Percentiles rank a stretch among this genome's conserved stretches.
Conservation (phyloP, 176 grass and related monocot species). For the Alloteropsis semialata region DNA sequence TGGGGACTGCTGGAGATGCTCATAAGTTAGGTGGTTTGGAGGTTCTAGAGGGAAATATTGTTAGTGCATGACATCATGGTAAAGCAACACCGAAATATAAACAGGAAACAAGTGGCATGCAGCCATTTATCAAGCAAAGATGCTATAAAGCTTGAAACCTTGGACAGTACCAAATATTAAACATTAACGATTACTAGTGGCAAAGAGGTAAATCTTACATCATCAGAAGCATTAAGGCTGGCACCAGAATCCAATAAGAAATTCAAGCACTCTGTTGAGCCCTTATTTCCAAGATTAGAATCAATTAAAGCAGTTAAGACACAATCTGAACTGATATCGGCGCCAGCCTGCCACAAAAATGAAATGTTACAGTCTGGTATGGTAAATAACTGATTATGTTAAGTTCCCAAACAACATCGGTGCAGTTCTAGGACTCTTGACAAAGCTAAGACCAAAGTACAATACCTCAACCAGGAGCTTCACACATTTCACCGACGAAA, state of each 20-base stretch:
- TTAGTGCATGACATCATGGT: not conserved
- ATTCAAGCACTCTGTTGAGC: constrained; percentile 32
- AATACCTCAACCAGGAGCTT: constrained; percentile 38
- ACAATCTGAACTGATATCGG: constrained; percentile 33
- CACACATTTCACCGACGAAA: constrained; percentile 23
- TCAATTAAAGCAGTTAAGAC: constrained; percentile 3
- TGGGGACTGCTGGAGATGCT: too few relatives aligned
- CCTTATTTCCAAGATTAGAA: not conserved
- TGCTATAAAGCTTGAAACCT: not conserved
- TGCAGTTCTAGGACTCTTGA: constrained; percentile 2
- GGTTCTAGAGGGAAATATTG: too few relatives aligned
- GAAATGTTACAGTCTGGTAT: not conserved
- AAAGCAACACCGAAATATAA: not conserved
- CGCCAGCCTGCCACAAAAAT: constrained; percentile 33
- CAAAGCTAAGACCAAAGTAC: not conserved
- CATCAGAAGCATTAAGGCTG: not conserved
- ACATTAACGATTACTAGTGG: not conserved
- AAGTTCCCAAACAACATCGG: too few relatives aligned
- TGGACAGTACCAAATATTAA: not conserved
- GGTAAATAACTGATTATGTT: too few relatives aligned
- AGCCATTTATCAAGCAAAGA: not conserved
- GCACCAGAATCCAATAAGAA: constrained; percentile 1
- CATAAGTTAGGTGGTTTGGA: too few relatives aligned
- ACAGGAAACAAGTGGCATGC: not conserved
- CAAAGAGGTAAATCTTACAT: constrained; percentile 22